These are phyloP conservation scores for Pleurotus eryngii DNA, from an alignment of 768 basidiomycete genomes.

Conservation along the genomic window DNA sequence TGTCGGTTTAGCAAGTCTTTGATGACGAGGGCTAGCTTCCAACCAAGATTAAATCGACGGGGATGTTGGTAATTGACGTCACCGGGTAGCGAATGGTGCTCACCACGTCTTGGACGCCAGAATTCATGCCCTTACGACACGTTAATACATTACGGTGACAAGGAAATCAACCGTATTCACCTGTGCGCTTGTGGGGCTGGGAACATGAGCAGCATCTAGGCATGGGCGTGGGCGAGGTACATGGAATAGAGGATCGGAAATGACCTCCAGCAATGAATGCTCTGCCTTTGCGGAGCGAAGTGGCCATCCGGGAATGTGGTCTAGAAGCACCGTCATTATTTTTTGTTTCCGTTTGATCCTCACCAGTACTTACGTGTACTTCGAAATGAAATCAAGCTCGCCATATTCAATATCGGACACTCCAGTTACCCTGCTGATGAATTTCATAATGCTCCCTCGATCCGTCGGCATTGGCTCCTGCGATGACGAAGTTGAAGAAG, in stretches of 20 bases:
- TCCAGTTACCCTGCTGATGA: constrained; percentile 21
- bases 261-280: constrained; percentile 44
- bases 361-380: constrained; percentile 10
- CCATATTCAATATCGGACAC: constrained; percentile 26
- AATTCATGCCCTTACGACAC: constrained; percentile 26
- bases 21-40: constrained; percentile 26
- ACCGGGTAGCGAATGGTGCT: not conserved
- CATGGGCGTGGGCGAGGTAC: too few species aligned
- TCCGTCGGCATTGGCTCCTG: constrained; percentile 10
- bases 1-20: constrained; percentile 11
- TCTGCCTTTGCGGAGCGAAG: constrained; percentile 35
- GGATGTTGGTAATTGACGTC: not conserved
- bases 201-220: constrained; percentile 42
- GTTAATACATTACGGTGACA: too few species aligned
- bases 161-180: constrained; percentile 9
- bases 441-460: constrained; percentile 20
- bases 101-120: constrained; percentile 27
- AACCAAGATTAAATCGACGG: constrained; percentile 23
- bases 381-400: constrained; percentile 20
- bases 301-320: constrained; percentile 42
- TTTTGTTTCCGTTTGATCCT: too few species aligned
- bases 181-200: constrained; percentile 31
- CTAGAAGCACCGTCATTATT: constrained; percentile 15
- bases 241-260: not conserved
- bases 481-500: constrained; percentile 21